Evolutionary conservation across 2,329 filamentous ascomycete genomes (phyloP), one percentile per base, ranked within the genome.

Genomic region (Aspergillus neoniger): DNA sequence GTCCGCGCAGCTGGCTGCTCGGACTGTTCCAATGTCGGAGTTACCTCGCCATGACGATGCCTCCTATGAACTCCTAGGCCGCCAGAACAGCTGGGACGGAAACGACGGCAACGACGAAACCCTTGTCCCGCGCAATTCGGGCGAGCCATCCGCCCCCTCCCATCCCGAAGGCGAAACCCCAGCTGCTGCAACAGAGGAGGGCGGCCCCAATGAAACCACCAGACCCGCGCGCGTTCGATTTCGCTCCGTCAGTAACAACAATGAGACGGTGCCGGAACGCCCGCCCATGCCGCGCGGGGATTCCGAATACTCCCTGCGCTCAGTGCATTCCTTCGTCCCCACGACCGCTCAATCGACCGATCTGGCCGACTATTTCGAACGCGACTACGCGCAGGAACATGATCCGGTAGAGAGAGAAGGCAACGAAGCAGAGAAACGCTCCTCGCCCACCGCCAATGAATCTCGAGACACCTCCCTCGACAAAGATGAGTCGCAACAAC

Each of bases 171-270:
- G 30, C 9, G 49, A 38, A 7, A 36, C 43, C 10, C 41, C 55
- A 12, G 14, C 28, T 50, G 21, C 48, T 10, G 6, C 30, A 30
- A 30, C 30, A 15, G 21, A 48, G 5, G 15, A 50, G 15, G 57
- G 44, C 8, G 17, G 49, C 3, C n/a, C 23, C 6, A 19, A 51
- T 4, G 60, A 59, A 39, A 21, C 55, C 10, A 48, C 49, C 21
- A 59, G 63, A 51, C 48, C 58, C 15, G 56, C 60, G 28, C 61
- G 67, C n/a, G 67, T 69, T 49, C 55, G 67, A 19, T 69, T 69
- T 47, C 66, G 59, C 28, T 69, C 67, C 4, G 52, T 67, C 50
- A 65, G 56, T 50, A 62, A 60, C 25, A 51, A 60, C 17, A 57
- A 58, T 25, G 55, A 52, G 19, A 30, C 50, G 12, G 54, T 41